Evolutionary conservation across 352 stramenopile genomes (phyloP), one percentile per base, ranked within the genome.

Genomic region (Thraustochytrium sp.): DNA sequence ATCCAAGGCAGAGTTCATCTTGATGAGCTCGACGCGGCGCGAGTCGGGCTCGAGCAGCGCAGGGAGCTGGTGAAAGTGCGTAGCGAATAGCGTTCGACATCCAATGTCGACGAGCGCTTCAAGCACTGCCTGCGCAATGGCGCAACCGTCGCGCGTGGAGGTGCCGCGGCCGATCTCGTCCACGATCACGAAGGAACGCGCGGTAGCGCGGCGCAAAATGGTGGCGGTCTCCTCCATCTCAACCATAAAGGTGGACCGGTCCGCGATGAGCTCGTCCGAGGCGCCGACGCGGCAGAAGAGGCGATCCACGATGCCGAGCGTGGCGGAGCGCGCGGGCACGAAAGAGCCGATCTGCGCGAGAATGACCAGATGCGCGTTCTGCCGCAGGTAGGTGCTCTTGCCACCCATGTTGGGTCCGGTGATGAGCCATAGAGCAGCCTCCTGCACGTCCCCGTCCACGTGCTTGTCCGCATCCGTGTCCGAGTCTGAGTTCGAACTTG

Each of bases 391-490:
- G 0, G 92, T 96, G 82, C 88, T 93, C 77, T 96, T 96, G 13
- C 92, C 92, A 18, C 91, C 92, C 91, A 95, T 94, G 63, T 96
- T 96, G 0, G 91, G 91, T 0, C 92, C 92, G 0, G 91, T 95
- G n/a, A 95, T 83, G 38, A 95, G 80, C 90, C 90, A 94, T 76
- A 54, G 26, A 5, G 44, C 9, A 21, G 26, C 13, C 9, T 11
- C 59, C 21, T 26, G n/a, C n/a, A n/a, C n/a, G n/a, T n/a, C n/a
- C n/a, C n/a, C n/a, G n/a, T n/a, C n/a, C n/a, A n/a, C n/a, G n/a
- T n/a, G n/a, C n/a, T n/a, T n/a, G n/a, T n/a, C n/a, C n/a, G n/a
- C n/a, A n/a, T n/a, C n/a, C n/a, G n/a, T n/a, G n/a, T n/a, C n/a
- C n/a, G n/a, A n/a, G n/a, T n/a, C n/a, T n/a, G n/a, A n/a, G n/a